These are phyloP conservation scores for Candida neerlandica DNA, from an alignment of 1,139 yeast species.

Conservation along the genomic window DNA sequence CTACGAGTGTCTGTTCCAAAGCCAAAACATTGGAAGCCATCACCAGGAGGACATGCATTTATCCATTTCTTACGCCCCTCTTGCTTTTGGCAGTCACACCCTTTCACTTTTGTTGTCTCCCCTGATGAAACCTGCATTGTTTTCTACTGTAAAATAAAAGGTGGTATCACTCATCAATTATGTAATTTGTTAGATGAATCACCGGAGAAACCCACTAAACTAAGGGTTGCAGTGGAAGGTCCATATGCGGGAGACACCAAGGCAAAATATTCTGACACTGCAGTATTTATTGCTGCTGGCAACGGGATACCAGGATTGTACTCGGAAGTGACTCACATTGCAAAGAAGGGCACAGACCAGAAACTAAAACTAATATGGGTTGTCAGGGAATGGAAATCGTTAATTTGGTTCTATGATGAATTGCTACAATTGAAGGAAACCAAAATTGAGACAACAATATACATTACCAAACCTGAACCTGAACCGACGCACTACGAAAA, in stretches of 20 bases:
- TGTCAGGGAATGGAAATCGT: slow-evolving; percentile 33
- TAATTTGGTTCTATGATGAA: slow-evolving; percentile 40
- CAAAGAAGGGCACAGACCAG: slow-evolving; percentile 19
- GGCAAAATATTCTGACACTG: slow-evolving; percentile 32
- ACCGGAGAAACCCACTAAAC: slow-evolving; percentile 29
- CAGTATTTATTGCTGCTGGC: slow-evolving; percentile 45
- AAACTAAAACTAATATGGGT: slow-evolving; percentile 37
- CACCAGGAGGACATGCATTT: slow-evolving; percentile 57
- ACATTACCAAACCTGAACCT: slow-evolving; percentile 33
- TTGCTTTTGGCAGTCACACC: slow-evolving; percentile 49
- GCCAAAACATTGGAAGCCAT: slow-evolving; percentile 42
- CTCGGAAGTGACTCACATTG: slow-evolving; percentile 36
- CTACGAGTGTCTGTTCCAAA: slow-evolving; percentile 43
- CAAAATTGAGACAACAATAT: slow-evolving; percentile 32
- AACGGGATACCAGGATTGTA: slow-evolving; percentile 49
- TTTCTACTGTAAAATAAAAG: slow-evolving; percentile 39
- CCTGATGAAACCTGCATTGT: slow-evolving; percentile 25
- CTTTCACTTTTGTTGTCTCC: slow-evolving; percentile 38
- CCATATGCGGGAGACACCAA: slow-evolving; percentile 42
- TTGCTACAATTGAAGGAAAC: slow-evolving; percentile 26
- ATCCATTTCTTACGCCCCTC: slow-evolving; percentile 43
- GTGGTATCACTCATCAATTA: slow-evolving; percentile 39
- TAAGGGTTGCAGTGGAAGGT: slow-evolving; percentile 44
- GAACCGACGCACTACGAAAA: neutral
- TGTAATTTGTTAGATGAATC: slow-evolving; percentile 30